Base-by-base conservation (phyloP, 1,139 yeast genomes). In the Debaryomyces sp. region DNA sequence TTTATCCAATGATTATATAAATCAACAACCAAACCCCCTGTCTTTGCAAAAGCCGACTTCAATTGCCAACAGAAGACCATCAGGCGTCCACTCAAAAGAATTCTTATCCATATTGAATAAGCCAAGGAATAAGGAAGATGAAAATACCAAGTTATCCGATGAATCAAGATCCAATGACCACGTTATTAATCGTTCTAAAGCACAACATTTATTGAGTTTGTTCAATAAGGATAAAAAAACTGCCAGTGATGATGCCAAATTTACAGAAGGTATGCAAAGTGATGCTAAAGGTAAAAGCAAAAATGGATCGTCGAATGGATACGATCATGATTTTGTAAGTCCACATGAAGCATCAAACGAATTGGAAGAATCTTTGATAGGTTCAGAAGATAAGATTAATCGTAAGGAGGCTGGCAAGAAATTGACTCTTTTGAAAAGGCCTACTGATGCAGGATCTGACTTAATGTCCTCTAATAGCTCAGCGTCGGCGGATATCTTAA, bases 61-160 rank as follows among this genome's bases (percentile, higher is more conserved):
- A n/a, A 54, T 68, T n/a, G 59, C 68, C 13, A 57, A 66, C 44
- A 66, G 66, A 52, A 64, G 63, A 44, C 63, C 71, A 5, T 66
- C 68, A 26, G 73, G 65, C 47, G 66, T 75, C 1, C 75, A 81
- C 52, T 77, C 85, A 8, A 79, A 75, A 53, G 85, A 82, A 49
- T 60, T 83, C 17, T 68, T 82, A 50, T 77, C 82, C 5, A 71
- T 83, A 23, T 67, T 83, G 54, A 80, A 74, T 34, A 64, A 67
- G 30, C 66, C 63, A 47, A 51, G 54, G 3, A 50, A 56, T 47
- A 54, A 43, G 43, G 55, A 49, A 43, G 47, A 53, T 8, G 59
- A 55, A 2, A 67, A 64, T 13, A 59, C 64, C 12, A 38, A 38
- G 15, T 6, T 9, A 17, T n/a, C 23, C 4, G 37, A 21, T 24